Base-by-base conservation (phyloP, 305 asterid genomes). In the Fraxinus platypoda region DNA sequence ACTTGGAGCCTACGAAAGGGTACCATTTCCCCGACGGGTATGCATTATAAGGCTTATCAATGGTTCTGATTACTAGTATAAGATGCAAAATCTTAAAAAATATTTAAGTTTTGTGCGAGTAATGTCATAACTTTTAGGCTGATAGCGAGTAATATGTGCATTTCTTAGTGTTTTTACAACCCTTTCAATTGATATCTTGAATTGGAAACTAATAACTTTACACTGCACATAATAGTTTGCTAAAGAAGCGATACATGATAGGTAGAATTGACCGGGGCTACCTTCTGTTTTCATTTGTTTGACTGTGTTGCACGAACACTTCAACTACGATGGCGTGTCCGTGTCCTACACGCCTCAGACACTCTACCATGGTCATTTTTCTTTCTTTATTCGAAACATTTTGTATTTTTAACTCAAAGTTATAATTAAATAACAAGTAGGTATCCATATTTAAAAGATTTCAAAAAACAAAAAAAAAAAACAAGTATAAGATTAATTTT, bases 21-120 rank as follows among this genome's bases (percentile, higher is more conserved):
- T 89, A 93, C 90, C 97, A 94, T 85, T 93, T 94, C 79, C 87
- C 94, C 0, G 93, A 91, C 52, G 93, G 97, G 98, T 94, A 91
- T 78, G 88, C 68, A 71, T 81, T 75, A 1, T 37, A 4, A 59
- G 25, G 21, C 33, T 76, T 82, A 30, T 43, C 71, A 25, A 7
- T 62, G 21, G 12, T 62, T 8, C 30, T 62, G 3, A 6, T 62
- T 54, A 3, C 6, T 26, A 21, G 8, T 7, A 6, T 64, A 64
- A 64, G 31, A 6, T 0, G 17, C 71, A 23, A 54, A 62, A 23
- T 62, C 30, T 62, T 6, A 38, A 8, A 37, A 19, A n/a, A 7
- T 6, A 21, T 21, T 43, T 13, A 41, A 43, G 9, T 46, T 77
- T 31, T 77, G 15, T 21, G 54, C 2, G 15, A 31, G 49, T 35